Percentiles rank a stretch among this genome's conserved stretches.
These are phyloP conservation scores for Eucalyptus pumila DNA, from an alignment of 345 rosid species.

Conservation along the genomic window DNA sequence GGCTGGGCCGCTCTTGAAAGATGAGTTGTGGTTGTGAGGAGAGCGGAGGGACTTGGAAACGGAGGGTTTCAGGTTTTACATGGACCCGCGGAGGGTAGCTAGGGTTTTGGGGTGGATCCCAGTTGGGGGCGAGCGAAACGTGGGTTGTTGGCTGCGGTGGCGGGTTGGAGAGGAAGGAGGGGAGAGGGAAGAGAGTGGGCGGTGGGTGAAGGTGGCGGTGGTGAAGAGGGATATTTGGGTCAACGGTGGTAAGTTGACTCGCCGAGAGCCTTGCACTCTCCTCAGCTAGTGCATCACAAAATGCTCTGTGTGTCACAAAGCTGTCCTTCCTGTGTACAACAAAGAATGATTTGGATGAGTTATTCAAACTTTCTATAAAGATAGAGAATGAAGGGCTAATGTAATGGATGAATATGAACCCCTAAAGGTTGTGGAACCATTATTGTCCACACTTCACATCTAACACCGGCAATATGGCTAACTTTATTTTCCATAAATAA, in stretches of 20 bases:
- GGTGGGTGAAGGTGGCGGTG: slow-evolving; percentile 2
- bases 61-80: slow-evolving; percentile 30
- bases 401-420: neutral
- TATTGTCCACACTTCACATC: neutral
- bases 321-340: slow-evolving; percentile 78
- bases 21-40: slow-evolving; percentile 5
- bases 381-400: neutral
- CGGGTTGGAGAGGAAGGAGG: slow-evolving; percentile 3
- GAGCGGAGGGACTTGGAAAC: neutral
- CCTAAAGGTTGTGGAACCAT: neutral
- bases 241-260: slow-evolving; percentile 10
- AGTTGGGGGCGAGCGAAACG: slow-evolving; percentile 6
- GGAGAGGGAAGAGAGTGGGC: slow-evolving; percentile 13
- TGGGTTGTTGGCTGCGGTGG: neutral
- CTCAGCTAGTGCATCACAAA: slow-evolving; percentile 87
- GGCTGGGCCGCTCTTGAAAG: slow-evolving; percentile 6
- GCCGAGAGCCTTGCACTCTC: slow-evolving; percentile 73
- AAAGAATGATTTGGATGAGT: neutral
- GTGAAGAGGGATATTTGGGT: slow-evolving; percentile 1
- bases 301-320: slow-evolving; percentile 90
- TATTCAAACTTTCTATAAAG: neutral
- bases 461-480: neutral
- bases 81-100: neutral
- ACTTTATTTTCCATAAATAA: neutral
- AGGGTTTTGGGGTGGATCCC: slow-evolving; percentile 34